Conservation (phyloP, 2,329 filamentous ascomycete species). For the Exophiala sp. region DNA sequence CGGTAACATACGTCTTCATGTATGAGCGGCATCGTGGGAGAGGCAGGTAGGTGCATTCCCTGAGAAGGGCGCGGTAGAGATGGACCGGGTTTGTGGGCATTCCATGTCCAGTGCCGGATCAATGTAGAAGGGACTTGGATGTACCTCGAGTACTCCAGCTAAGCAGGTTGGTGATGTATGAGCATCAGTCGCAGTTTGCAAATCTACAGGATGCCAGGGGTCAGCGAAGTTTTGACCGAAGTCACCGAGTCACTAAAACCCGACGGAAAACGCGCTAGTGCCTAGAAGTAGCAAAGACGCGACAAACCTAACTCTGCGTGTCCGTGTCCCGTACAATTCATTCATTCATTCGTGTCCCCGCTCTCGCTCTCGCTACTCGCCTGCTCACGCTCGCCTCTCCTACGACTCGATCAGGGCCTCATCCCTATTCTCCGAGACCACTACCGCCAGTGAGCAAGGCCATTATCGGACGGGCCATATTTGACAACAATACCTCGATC, state of each 20-base stretch:
- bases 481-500: background rate
- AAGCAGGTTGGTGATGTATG: background rate
- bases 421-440: too few relatives aligned
- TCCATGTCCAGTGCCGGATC: constrained; percentile 6
- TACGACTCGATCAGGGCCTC: too few relatives aligned
- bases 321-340: too few relatives aligned
- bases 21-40: constrained; percentile 50
- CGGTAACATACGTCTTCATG: constrained; percentile 45
- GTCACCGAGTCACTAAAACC: background rate
- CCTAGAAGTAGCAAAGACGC: background rate
- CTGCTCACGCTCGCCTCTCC: too few relatives aligned
- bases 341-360: background rate
- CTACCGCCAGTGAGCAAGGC: too few relatives aligned
- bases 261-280: constrained; percentile 4
- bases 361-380: background rate
- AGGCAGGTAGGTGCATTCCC: constrained; percentile 56
- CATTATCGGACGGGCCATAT: too few relatives aligned
- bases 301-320: background rate
- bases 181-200: background rate
- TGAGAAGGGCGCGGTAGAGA: constrained; percentile 52
- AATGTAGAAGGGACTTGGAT: background rate
- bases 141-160: background rate
- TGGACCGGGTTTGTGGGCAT: constrained; percentile 35
- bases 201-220: background rate
- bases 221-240: too few relatives aligned